phyloP scores from a whole-genome alignment of 129 eudicot genomes.

The Flaveria ramosissima region DNA sequence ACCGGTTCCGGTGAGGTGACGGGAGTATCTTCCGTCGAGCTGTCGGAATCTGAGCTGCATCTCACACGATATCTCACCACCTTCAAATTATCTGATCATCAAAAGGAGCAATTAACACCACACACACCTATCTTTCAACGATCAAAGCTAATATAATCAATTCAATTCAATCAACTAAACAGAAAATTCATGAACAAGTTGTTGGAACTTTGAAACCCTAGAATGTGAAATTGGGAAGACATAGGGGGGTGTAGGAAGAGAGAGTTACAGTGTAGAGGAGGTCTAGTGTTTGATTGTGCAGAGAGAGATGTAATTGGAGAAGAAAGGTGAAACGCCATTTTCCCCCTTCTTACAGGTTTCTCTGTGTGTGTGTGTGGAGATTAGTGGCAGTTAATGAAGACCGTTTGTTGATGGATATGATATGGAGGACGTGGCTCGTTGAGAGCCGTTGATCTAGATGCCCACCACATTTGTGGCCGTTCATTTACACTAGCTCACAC shows the following conservation, averaged over 20 bases:
- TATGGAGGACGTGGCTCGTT: conserved; percentile 20
- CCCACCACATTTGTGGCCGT: not conserved
- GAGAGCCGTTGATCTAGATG: conserved; percentile 4
- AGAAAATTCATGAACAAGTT: no score
- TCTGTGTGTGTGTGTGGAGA: not conserved
- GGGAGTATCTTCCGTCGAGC: conserved; percentile 38
- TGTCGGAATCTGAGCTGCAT: conserved; percentile 52
- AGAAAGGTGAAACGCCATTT: conserved; percentile 54
- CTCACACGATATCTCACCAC: conserved; percentile 43
- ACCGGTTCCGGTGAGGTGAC: conserved; percentile 41
- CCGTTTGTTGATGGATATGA: conserved; percentile 28
- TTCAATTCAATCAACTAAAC: not conserved
- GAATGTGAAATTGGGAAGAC: not conserved
- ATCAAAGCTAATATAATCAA: not conserved
- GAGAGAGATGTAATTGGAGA: conserved; percentile 36
- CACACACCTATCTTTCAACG: no score
- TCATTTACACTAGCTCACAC: no score
- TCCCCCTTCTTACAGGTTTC: conserved; percentile 4
- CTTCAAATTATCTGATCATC: conserved; percentile 40
- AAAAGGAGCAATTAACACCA: conserved; percentile 3
- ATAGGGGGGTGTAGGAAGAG: not conserved
- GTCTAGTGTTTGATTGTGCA: conserved; percentile 21
- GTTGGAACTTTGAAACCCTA: conserved; percentile 17
- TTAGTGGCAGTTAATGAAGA: conserved; percentile 14
- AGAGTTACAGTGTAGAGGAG: conserved; percentile 32